These are phyloP conservation scores for Coniochaeta sp. DNA, from an alignment of 2,329 filamentous ascomycete species.

Conservation along the genomic window DNA sequence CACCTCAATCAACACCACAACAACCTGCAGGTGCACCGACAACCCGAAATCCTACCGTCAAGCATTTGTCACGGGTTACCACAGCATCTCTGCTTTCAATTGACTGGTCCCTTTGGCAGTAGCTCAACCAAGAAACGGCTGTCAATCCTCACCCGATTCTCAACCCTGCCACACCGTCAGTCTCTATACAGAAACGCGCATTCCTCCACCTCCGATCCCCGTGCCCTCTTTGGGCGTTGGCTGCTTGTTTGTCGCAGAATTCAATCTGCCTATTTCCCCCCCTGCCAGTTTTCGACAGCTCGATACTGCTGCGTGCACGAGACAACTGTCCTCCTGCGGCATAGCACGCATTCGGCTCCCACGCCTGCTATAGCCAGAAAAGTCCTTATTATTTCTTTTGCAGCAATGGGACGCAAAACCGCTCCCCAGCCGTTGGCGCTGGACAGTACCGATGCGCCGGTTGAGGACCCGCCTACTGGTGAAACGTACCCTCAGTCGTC, in stretches of 20 bases:
- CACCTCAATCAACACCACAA: background rate
- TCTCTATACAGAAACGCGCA: background rate
- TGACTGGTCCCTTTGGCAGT: background rate
- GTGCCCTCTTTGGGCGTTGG: slow-evolving; percentile 3
- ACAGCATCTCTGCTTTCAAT: background rate
- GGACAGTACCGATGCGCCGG: slow-evolving; percentile 28
- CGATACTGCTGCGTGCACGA: slow-evolving; percentile 25
- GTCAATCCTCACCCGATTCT: background rate
- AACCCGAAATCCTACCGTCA: background rate
- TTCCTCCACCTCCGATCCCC: background rate
- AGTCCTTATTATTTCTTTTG: slow-evolving; percentile 10
- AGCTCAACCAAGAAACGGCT: background rate
- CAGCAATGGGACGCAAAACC: slow-evolving; percentile 48
- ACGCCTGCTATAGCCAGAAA: slow-evolving; percentile 17
- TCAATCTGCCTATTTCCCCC: slow-evolving; percentile 24
- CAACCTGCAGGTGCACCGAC: background rate
- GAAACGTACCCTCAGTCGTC: slow-evolving; percentile 22
- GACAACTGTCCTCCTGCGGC: slow-evolving; percentile 23
- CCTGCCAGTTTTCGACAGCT: slow-evolving; percentile 22
- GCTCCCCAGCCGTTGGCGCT: slow-evolving; percentile 51
- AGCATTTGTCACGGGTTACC: background rate
- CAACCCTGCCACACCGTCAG: background rate
- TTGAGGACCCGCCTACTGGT: slow-evolving; percentile 24
- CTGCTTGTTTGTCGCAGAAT: slow-evolving; percentile 23
- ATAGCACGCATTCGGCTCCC: slow-evolving; percentile 21